Base-by-base conservation (phyloP, 139 green algal genomes). In the Tetradesmus lagerheimii region DNA sequence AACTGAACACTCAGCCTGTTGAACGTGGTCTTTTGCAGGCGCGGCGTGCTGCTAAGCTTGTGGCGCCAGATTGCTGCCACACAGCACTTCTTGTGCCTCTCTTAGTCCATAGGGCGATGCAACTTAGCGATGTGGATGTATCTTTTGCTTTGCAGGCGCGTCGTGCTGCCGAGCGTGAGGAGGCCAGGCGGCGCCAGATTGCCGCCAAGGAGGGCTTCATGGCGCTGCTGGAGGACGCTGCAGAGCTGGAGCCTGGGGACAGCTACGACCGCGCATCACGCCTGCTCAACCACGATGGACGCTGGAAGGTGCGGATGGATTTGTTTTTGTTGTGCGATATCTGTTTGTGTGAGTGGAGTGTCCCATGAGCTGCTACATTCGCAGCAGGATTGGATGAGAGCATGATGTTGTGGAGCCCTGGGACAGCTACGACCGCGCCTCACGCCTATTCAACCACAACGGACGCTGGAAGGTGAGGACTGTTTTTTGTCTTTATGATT, bases 141-240 rank as follows among this genome's bases (percentile, higher is more conserved):
- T 18, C 45, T 57, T 83, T 14, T 41, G 43, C 20, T 66, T 77
- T 94, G 57, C 90, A 94, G 90, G 80, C 90, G 35, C 84, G 88
- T 23, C 76, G 91, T 50, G 97, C 97, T 85, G 93, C 96, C 81
- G 96, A 99, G 89, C 90, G 93, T 75, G 97, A 99, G 85, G 96
- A 98, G 89, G 92, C 95, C 50, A 87, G 95, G 41, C 53, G 89
- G 71, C 88, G 78, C 38, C 53, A 85, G 78, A 43, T 86, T 31
- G 87, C 78, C 27, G 92, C 89, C 50, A 93, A 95, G 39, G 97
- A 97, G 86, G 95, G 93, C 29, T 99, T 99, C 41, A 79, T 95
- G 37, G 25, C 39, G 27, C 88, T 94, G 89, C 76, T 97, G 77
- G 50, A 94, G 57, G 76, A 80, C 3, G 85, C 82, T 50, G 90